Conservation (phyloP, 805 yeast species). For the Ogataea glucozyma region DNA sequence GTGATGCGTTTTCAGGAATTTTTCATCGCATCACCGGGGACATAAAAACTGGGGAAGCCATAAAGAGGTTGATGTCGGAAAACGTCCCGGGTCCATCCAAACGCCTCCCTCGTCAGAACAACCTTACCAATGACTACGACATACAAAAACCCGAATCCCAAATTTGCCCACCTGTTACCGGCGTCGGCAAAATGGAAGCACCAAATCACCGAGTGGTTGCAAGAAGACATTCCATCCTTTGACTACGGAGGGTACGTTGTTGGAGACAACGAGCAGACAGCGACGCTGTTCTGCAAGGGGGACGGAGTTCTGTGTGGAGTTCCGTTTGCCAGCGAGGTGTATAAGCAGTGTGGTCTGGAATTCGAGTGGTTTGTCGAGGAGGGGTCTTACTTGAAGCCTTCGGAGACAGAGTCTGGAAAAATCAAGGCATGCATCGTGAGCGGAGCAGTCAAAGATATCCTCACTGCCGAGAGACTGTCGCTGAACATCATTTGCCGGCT, state of each 20-base stretch:
- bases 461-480: conserved; percentile 84
- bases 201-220: conserved; percentile 70
- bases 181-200: conserved; percentile 78
- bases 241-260: conserved; percentile 96
- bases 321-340: conserved; percentile 87
- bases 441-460: conserved; percentile 78
- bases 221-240: conserved; percentile 90
- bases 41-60: conserved; percentile 4
- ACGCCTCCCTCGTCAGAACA: no score
- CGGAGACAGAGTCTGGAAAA: conserved; percentile 45
- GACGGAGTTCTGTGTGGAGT: conserved; percentile 80
- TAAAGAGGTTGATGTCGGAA: no score
- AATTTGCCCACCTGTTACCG: conserved; percentile 62
- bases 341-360: conserved; percentile 65
- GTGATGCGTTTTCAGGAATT: neutral
- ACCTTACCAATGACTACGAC: conserved; percentile 4
- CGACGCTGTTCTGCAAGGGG: conserved; percentile 79
- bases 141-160: conserved; percentile 35
- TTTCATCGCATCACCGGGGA: neutral
- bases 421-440: conserved; percentile 72
- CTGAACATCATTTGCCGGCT: conserved; percentile 78
- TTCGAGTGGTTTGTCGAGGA: conserved; percentile 77
- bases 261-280: conserved; percentile 71
- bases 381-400: conserved; percentile 58
- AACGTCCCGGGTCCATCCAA: no score